phyloP scores from a whole-genome alignment of 768 basidiomycete species.

The Leccinellum rugosiceps region DNA sequence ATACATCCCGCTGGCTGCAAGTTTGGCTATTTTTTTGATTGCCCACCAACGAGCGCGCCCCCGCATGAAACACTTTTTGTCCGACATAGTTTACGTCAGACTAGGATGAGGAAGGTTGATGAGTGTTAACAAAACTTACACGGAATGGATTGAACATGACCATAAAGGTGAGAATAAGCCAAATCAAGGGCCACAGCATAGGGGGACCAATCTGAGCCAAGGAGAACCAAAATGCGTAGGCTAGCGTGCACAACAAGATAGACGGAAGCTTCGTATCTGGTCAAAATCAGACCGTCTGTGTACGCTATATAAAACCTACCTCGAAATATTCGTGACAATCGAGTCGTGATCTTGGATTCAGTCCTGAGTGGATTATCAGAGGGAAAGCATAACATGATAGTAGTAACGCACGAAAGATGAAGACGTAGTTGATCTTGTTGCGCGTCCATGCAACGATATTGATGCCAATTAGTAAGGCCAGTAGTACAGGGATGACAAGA shows the following conservation, averaged over 20 bases:
- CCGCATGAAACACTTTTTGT: conserved; percentile 41
- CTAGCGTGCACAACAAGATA: conserved; percentile 71
- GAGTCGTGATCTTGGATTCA: conserved; percentile 66
- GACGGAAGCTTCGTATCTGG: conserved; percentile 60
- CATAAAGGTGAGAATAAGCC: conserved; percentile 61
- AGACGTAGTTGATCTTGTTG: conserved; percentile 87
- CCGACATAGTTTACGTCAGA: conserved; percentile 24
- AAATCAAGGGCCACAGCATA: conserved; percentile 75
- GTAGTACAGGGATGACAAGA: conserved; percentile 69
- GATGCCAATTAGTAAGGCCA: conserved; percentile 74
- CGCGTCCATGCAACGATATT: conserved; percentile 78
- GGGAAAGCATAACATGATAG: background rate
- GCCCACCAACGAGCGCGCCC: conserved; percentile 69
- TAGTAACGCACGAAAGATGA: conserved; percentile 69
- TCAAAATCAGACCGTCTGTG: conserved; percentile 1
- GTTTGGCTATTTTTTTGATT: conserved; percentile 55
- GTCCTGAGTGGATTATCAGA: conserved; percentile 41
- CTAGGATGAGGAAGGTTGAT: background rate
- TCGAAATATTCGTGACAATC: conserved; percentile 80
- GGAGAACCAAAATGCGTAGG: conserved; percentile 83
- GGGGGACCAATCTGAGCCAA: conserved; percentile 69
- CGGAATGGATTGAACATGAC: conserved; percentile 78
- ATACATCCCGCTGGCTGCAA: conserved; percentile 65
- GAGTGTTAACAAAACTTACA: conserved; percentile 26
- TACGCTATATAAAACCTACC: conserved; percentile 32